Conservation (phyloP, 1,139 yeast species). For the Candida sanyaensis region DNA sequence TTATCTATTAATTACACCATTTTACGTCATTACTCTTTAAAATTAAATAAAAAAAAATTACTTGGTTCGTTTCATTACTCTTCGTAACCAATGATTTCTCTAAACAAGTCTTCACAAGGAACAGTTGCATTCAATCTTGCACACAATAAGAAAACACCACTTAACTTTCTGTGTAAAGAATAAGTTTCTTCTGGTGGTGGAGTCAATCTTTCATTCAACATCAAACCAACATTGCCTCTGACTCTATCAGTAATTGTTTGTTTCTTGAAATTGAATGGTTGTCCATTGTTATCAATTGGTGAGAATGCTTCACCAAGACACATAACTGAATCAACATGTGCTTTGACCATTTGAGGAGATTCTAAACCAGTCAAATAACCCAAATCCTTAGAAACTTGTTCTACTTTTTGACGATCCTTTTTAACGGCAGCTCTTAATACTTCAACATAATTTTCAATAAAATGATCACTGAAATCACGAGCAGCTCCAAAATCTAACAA, state of each 20-base stretch:
- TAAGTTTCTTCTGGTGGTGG: conserved; percentile 99
- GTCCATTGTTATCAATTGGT: conserved; percentile 48
- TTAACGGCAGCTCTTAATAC: conserved; percentile 77
- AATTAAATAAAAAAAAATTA: background rate
- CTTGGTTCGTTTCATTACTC: conserved; percentile 3
- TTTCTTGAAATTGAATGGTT: conserved; percentile 66
- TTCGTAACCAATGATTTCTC: conserved; percentile 65
- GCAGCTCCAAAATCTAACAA: conserved; percentile 95
- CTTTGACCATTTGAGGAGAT: conserved; percentile 81
- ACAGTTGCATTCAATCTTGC: conserved; percentile 83
- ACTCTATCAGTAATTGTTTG: conserved; percentile 96
- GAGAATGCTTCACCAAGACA: conserved; percentile 93
- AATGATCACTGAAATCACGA: conserved; percentile 66
- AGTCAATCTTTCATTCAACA: conserved; percentile 88
- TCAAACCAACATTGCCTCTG: conserved; percentile 77
- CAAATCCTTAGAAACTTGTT: conserved; percentile 64
- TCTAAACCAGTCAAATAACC: conserved; percentile 95
- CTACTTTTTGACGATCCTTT: conserved; percentile 66
- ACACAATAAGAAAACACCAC: conserved; percentile 91
- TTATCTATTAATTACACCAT: conserved; percentile 2
- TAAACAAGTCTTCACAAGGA: conserved; percentile 77
- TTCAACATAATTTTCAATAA: conserved; percentile 67
- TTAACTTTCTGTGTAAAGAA: conserved; percentile 88
- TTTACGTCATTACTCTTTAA: conserved; percentile 1
- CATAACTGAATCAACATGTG: conserved; percentile 89